Conservation (phyloP, 108 stramenopile species). For the Cyclotella choctawhatcheeana region DNA sequence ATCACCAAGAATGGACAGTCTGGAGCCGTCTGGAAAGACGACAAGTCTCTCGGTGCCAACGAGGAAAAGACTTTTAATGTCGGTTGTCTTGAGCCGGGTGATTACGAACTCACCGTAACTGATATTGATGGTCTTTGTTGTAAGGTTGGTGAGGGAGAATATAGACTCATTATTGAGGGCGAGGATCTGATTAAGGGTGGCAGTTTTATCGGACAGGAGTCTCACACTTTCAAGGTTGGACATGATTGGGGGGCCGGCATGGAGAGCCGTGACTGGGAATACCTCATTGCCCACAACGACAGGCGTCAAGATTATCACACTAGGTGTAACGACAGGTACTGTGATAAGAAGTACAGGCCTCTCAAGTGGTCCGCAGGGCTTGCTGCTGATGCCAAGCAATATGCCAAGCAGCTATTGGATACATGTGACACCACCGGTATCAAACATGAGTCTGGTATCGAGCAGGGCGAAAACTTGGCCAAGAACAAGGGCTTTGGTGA, state of each 20-base stretch:
- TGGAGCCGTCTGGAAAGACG: neutral
- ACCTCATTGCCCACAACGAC: conserved; percentile 18
- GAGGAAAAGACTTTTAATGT: conserved; percentile 4
- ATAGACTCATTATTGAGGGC: conserved; percentile 10
- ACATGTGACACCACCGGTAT: conserved; percentile 13
- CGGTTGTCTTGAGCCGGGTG: conserved; percentile 1
- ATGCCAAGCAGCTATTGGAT: conserved; percentile 16
- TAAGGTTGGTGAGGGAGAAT: conserved; percentile 3
- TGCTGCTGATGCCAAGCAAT: neutral
- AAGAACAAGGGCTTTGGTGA: conserved; percentile 25
- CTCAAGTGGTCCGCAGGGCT: conserved; percentile 26
- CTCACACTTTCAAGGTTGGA: neutral
- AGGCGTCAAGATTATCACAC: conserved; percentile 17
- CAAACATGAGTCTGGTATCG: conserved; percentile 15
- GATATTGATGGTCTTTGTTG: conserved; percentile 13
- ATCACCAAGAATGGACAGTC: conserved; percentile 13
- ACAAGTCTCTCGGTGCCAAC: conserved; percentile 1
- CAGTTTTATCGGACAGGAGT: conserved; percentile 2
- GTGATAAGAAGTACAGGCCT: conserved; percentile 13
- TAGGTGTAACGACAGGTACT: too few species aligned
- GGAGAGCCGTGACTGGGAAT: conserved; percentile 14
- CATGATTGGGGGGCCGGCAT: neutral
- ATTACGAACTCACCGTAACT: neutral
- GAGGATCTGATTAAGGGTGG: neutral
- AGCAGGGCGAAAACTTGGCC: conserved; percentile 27